Conservation (phyloP, 1,139 yeast species). For the Geotrichum cucujoidarum region DNA sequence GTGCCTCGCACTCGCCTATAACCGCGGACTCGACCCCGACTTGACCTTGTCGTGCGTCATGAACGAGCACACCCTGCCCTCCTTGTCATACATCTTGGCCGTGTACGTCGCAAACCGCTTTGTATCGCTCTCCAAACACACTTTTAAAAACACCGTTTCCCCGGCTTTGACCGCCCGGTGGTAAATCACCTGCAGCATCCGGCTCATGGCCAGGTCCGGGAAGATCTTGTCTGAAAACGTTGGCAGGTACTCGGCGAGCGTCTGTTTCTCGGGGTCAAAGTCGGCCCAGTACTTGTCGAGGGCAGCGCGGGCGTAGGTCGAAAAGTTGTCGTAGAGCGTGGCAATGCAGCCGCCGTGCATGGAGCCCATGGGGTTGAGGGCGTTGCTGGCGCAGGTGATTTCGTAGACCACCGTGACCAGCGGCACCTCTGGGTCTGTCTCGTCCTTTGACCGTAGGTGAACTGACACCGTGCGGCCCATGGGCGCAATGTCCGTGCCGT, state of each 20-base stretch:
- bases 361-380: slow-evolving; percentile 12
- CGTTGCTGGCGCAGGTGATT: slow-evolving; percentile 2
- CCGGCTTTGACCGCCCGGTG: slow-evolving; percentile 7
- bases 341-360: slow-evolving; percentile 38
- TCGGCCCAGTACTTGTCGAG: slow-evolving; percentile 30
- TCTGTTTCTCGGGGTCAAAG: slow-evolving; percentile 15
- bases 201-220: slow-evolving; percentile 12
- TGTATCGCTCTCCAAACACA: slow-evolving; percentile 1
- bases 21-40: not conserved
- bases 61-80: slow-evolving; percentile 7
- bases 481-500: not conserved
- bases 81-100: slow-evolving; percentile 11
- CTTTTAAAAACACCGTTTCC: slow-evolving; percentile 7
- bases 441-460: slow-evolving; percentile 21
- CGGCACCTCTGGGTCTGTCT: not conserved
- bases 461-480: slow-evolving; percentile 20
- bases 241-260: slow-evolving; percentile 2
- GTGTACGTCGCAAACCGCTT: slow-evolving; percentile 5
- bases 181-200: slow-evolving; percentile 14
- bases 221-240: not conserved
- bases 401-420: slow-evolving; percentile 6
- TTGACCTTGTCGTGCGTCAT: slow-evolving; percentile 17
- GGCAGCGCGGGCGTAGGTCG: slow-evolving; percentile 28
- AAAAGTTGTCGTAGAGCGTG: slow-evolving; percentile 31
- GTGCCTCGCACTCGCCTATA: no score